Conservation (phyloP, 73 alveolate species). For the Diophrys appendiculata region DNA sequence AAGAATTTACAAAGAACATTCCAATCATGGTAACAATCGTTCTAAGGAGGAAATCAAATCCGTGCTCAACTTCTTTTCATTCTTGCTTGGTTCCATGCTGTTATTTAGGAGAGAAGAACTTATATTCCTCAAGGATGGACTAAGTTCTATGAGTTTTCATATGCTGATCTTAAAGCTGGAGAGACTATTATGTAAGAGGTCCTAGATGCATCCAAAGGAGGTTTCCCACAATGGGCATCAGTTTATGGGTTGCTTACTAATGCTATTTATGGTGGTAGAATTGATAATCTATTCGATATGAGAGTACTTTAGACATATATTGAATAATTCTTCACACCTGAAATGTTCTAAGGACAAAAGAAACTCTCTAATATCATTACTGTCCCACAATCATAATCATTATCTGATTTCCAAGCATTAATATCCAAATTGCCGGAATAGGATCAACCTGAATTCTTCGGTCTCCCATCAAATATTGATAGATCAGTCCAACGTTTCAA, state of each 20-base stretch:
- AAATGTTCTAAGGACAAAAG: conserved; percentile 75
- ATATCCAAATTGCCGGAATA: conserved; percentile 93
- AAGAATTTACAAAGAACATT: conserved; percentile 97
- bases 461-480: conserved; percentile 98
- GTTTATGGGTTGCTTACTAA: conserved; percentile 97
- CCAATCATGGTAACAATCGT: conserved; percentile 87
- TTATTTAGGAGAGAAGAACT: conserved; percentile 99
- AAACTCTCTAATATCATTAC: conserved; percentile 55
- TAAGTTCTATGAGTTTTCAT: conserved; percentile 99
- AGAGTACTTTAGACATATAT: conserved; percentile 97
- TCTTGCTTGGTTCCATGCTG: conserved; percentile 99
- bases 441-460: conserved; percentile 98
- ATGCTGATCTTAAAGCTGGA: conserved; percentile 98
- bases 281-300: conserved; percentile 98
- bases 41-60: conserved; percentile 84
- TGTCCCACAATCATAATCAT: conserved; percentile 69
- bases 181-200: conserved; percentile 79
- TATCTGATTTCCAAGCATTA: conserved; percentile 84
- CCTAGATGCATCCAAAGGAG: conserved; percentile 61
- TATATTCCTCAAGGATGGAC: conserved; percentile 99
- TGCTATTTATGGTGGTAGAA: conserved; percentile 99
- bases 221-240: conserved; percentile 94
- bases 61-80: conserved; percentile 93
- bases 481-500: conserved; percentile 98
- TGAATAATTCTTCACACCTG: conserved; percentile 88